Evolutionary conservation across 805 yeast genomes (phyloP).

Genomic region (Kregervanrija fluxuum): DNA sequence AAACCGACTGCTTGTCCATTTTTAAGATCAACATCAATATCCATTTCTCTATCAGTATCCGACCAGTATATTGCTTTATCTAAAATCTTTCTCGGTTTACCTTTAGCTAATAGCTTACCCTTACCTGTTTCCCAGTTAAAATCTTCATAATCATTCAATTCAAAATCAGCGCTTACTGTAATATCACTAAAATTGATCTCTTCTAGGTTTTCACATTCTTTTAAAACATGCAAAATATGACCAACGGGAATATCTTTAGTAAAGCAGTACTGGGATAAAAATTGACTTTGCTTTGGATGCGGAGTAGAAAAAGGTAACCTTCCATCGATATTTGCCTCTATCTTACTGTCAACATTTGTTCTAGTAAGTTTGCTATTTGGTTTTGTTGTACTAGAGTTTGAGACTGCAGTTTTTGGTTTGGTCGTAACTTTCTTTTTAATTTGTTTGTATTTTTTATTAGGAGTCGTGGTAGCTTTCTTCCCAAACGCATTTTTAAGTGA

Average conservation of each 20-base stretch:
- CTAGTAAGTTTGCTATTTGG: too few species aligned
- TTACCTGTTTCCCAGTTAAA: conserved; percentile 27
- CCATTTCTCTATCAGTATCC: conserved; percentile 28
- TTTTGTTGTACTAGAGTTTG: background rate
- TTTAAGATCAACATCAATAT: conserved; percentile 25
- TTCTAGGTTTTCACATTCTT: conserved; percentile 56
- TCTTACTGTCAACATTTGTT: background rate
- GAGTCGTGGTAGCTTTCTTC: too few species aligned
- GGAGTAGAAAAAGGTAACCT: conserved; percentile 27
- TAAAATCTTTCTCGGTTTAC: conserved; percentile 7
- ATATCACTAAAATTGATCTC: conserved; percentile 52
- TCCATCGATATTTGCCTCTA: background rate
- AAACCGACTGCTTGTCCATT: conserved; percentile 19
- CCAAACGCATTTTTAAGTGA: conserved; percentile 7
- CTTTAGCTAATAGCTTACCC: conserved; percentile 15
- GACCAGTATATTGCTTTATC: conserved; percentile 22
- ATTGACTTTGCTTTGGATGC: conserved; percentile 60
- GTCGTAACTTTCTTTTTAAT: too few species aligned
- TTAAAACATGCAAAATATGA: conserved; percentile 57
- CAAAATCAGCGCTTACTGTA: conserved; percentile 62
- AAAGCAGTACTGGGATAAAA: conserved; percentile 53
- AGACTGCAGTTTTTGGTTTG: too few species aligned
- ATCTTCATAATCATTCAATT: conserved; percentile 32
- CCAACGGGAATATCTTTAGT: conserved; percentile 80
- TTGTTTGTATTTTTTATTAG: too few species aligned